Conservation (phyloP, 306 rosid species). For the Quercus suber region DNA sequence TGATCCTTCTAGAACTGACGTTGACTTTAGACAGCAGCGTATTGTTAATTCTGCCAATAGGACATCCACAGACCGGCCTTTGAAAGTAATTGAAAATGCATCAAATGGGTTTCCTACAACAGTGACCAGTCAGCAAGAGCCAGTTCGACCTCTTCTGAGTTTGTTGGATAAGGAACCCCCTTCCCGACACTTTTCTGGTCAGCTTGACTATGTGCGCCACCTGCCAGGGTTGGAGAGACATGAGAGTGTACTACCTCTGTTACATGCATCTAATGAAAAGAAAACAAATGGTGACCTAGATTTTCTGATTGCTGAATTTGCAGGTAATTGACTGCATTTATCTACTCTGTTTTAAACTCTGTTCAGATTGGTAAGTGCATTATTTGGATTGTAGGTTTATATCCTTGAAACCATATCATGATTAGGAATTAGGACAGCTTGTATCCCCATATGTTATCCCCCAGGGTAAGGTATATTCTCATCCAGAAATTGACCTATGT, state of each 20-base stretch:
- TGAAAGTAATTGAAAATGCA: constrained; percentile 63
- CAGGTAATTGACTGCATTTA: constrained; percentile 56
- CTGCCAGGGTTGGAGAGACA: constrained; percentile 90
- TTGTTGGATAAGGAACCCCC: constrained; percentile 96
- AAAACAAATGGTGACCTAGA: constrained; percentile 90
- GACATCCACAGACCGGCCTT: constrained; percentile 68
- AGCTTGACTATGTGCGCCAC: constrained; percentile 91
- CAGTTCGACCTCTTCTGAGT: constrained; percentile 97
- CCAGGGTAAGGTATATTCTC: neutral
- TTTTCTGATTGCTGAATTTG: constrained; percentile 95
- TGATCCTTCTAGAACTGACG: constrained; percentile 63
- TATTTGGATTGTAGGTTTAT: neutral
- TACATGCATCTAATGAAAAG: constrained; percentile 86
- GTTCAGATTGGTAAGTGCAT: neutral
- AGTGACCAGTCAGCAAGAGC: constrained; percentile 66
- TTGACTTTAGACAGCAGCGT: constrained; percentile 68
- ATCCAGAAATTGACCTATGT: neutral
- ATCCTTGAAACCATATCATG: neutral
- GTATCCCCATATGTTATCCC: neutral
- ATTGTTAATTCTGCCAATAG: constrained; percentile 49
- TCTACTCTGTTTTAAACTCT: neutral
- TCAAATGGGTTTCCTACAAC: constrained; percentile 62
- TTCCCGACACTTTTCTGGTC: constrained; percentile 92
- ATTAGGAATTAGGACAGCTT: neutral
- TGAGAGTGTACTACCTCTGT: constrained; percentile 90